Base-by-base conservation (phyloP, 164 flowering plant species). In the Annona squamosa region DNA sequence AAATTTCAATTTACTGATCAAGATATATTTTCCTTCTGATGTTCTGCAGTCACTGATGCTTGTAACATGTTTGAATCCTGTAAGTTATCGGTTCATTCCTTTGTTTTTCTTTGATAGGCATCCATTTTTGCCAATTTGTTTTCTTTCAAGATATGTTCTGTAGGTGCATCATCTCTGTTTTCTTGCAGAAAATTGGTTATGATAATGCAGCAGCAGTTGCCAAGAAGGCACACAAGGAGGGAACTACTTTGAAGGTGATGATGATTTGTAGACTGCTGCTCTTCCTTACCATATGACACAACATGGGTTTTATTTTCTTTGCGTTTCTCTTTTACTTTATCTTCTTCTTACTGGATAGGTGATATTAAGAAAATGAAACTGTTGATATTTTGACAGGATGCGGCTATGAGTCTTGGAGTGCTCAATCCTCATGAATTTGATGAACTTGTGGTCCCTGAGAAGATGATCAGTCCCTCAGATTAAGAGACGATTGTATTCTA, bases 141-240 rank as follows among this genome's bases (percentile, higher is more conserved):
- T 13, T 64, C 17, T 56, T 45, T 45, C 13, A 46, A 59, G 16
- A 69, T 46, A 12, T 71, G 37, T 26, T 26, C 37, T 26, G 0
- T 26, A 26, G 37, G 37, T 26, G 37, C 37, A 52, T 5, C 13
- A 12, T 52, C 59, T 52, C 59, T 52, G 13, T 47, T 37, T 46
- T 72, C 9, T 63, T 78, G 62, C 80, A 95, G 99, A 93, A 93
- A 96, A 92, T 92, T 80, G 99, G 98, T 64, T 96, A 96, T 72
- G 98, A 96, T 83, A 96, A 92, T 71, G 98, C 98, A 79, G 99
- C 98, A 1, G 94, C 98, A 61, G 95, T 93, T 80, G 99, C 98
- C 70, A 96, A 96, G 87, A 91, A 87, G 77, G 99, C 99, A 69
- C 99, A 93, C 85, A 93, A 93, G 79, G 97, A 91, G 77, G 98